Percentiles rank a stretch among this genome's conserved stretches.
phyloP scores from a whole-genome alignment of 768 basidiomycete species.

The Termitomyces sp. region DNA sequence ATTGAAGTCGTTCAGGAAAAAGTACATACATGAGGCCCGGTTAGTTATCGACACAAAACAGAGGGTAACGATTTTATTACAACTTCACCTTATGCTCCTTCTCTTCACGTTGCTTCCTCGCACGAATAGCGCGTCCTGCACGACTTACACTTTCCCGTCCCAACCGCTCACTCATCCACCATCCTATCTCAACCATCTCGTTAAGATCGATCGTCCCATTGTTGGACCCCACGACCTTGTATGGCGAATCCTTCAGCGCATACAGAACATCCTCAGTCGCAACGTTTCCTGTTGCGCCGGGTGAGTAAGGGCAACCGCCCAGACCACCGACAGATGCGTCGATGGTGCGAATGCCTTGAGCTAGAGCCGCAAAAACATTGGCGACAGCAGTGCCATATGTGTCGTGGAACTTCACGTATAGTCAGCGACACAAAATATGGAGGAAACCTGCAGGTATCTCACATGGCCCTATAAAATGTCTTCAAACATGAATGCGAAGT shows the following conservation, averaged over 20 bases:
- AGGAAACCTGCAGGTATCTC: neutral
- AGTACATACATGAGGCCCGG: neutral
- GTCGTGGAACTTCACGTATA: constrained; percentile 67
- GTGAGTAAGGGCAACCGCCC: constrained; percentile 94
- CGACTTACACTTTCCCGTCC: constrained; percentile 69
- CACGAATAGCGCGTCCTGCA: constrained; percentile 67
- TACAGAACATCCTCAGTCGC: constrained; percentile 92
- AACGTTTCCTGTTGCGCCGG: constrained; percentile 93
- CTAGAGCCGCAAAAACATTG: constrained; percentile 68
- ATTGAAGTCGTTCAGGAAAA: neutral
- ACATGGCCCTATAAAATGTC: constrained; percentile 1
- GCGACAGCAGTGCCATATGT: constrained; percentile 82
- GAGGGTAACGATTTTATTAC: neutral
- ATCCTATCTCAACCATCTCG: constrained; percentile 69
- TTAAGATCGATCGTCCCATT: constrained; percentile 50
- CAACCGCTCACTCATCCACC: constrained; percentile 73
- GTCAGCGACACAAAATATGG: neutral
- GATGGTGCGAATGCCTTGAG: constrained; percentile 73
- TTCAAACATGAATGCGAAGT: neutral
- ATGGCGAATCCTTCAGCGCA: constrained; percentile 62
- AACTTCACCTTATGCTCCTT: constrained; percentile 6
- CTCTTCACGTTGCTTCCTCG: constrained; percentile 25
- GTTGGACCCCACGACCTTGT: constrained; percentile 42
- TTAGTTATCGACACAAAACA: neutral
- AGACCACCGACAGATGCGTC: constrained; percentile 85